phyloP scores from a whole-genome alignment of 768 basidiomycete species.

The Cyathus striatus region DNA sequence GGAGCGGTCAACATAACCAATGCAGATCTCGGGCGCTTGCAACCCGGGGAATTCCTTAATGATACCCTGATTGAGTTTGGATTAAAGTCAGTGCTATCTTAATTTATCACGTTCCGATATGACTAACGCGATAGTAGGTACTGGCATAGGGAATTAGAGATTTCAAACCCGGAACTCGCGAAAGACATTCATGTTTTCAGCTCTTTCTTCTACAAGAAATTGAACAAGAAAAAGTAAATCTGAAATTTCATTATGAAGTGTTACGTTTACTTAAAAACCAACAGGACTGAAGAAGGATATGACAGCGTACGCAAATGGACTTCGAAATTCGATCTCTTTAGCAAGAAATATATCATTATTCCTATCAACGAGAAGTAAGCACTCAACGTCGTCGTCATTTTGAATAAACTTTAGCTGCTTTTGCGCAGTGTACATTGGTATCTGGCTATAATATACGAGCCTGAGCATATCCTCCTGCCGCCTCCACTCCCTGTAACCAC shows the following conservation, averaged over 20 bases:
- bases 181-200: conserved; percentile 87
- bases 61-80: conserved; percentile 97
- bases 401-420: not conserved
- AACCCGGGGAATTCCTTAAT: conserved; percentile 84
- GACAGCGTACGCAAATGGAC: conserved; percentile 93
- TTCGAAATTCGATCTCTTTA: conserved; percentile 78
- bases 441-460: conserved; percentile 87
- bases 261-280: not conserved
- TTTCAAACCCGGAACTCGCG: conserved; percentile 52
- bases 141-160: conserved; percentile 60
- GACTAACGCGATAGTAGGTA: conserved; percentile 37
- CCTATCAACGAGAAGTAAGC: conserved; percentile 95
- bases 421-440: conserved; percentile 87
- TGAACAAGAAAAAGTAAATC: conserved; percentile 63
- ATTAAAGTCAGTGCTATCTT: conserved; percentile 60
- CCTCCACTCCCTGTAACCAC: conserved; percentile 18
- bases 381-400: not conserved
- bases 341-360: conserved; percentile 88
- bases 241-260: not conserved
- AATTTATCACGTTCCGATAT: not conserved
- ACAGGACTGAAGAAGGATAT: conserved; percentile 61
- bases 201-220: conserved; percentile 97
- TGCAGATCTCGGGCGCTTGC: conserved; percentile 69
- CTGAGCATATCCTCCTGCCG: conserved; percentile 57
- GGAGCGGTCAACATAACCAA: conserved; percentile 81